Evolutionary conservation across 768 basidiomycete species (phyloP).

Genomic region (Tricholoma hemisulphureum): DNA sequence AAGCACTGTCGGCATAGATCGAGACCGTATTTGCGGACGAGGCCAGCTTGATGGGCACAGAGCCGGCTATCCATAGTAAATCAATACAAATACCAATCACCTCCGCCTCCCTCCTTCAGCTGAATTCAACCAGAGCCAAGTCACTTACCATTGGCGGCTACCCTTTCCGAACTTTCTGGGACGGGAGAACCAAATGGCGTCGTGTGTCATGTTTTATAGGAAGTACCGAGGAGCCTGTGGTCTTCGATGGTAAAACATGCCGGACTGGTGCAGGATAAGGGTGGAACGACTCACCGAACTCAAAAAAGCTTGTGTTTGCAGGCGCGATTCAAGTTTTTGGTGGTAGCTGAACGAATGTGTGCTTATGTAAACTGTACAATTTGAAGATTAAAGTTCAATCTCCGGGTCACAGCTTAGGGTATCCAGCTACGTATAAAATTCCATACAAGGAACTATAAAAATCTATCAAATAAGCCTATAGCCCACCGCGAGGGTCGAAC

Average conservation of each 20-base stretch:
- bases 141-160: conserved; percentile 84
- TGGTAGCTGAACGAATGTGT: conserved; percentile 10
- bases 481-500: conserved; percentile 86
- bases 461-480: too few relatives aligned
- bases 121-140: too few relatives aligned
- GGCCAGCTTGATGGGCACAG: conserved; percentile 95
- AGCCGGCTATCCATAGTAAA: conserved; percentile 63
- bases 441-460: too few relatives aligned
- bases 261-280: too few relatives aligned
- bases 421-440: too few relatives aligned
- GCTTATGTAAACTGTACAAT: conserved; percentile 43
- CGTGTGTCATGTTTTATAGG: conserved; percentile 83
- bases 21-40: conserved; percentile 95
- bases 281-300: conserved; percentile 28
- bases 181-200: conserved; percentile 96
- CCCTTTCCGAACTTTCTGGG: conserved; percentile 96
- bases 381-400: conserved; percentile 32
- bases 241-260: not conserved
- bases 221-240: conserved; percentile 17
- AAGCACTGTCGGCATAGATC: conserved; percentile 99
- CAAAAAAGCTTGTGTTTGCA: conserved; percentile 19
- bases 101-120: too few relatives aligned
- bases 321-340: conserved; percentile 15
- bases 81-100: not conserved
- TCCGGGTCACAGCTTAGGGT: conserved; percentile 26